Evolutionary conservation across 1,284 basidiomycete genomes (phyloP), one percentile per base, ranked within the genome.

Genomic region (Vanrija pseudolonga): DNA sequence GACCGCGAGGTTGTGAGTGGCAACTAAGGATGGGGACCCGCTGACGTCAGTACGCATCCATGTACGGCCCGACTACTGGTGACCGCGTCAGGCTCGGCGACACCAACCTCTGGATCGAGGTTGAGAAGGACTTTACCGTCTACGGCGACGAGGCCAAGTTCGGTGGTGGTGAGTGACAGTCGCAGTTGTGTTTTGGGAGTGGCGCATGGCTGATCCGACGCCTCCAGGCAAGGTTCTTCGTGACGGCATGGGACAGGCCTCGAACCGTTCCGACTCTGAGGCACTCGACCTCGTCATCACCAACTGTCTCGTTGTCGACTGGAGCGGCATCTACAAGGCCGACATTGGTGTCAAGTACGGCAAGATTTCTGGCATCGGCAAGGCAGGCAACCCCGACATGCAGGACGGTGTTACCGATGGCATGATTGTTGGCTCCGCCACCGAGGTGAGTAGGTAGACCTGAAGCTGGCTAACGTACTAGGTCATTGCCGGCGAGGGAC

Each of bases 291-390:
- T 94, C 8, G 87, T 98, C 49, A 90, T 99, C 66, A 96, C 92
- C 40, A 98, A 97, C 70, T 91, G 89, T 0, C 81, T 99, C 46
- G 87, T 99, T 57, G 77, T 99, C 41, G 94, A 99, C 73, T 97
- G 90, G 88, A 86, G 85, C 41, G 93, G 93, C 1, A 95, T 98
- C 58, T 90, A 89, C 83, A 98, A 98, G 82, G 95, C 95, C n/a
- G 96, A 98, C 70, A 90, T 99, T 50, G 96, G 96, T 39, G 82
- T 99, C 59, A 92, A 89, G 76, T 74, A 85, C 57, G 95, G 95
- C 0, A 67, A 79, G 50, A 98, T 98, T 61, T 81, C 80, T 11
- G 94, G 88, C 0, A 88, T 98, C 51, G 96, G 96, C 32, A 98
- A 98, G 75, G 90, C 93, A 5, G 96, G 96, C 2, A 99, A 98